phyloP scores from a whole-genome alignment of 176 grass and related monocot species.

The Eragrostis nindensis region DNA sequence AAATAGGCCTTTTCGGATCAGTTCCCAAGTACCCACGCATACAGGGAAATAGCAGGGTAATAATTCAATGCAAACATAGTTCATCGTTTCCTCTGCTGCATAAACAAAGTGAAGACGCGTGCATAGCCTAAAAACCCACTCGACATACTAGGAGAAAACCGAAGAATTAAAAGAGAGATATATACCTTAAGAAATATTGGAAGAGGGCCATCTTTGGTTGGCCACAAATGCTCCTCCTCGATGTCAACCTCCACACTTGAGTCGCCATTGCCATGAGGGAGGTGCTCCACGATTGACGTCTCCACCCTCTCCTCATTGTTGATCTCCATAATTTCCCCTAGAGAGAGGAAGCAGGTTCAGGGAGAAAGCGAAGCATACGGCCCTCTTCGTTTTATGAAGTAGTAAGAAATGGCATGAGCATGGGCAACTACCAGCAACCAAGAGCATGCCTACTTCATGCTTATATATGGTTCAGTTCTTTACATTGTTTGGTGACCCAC shows the following conservation, averaged over 20 bases:
- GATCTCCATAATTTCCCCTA: constrained; percentile 55
- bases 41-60: not conserved
- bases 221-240: constrained; percentile 43
- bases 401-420: constrained; percentile 18
- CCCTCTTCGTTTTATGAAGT: constrained; percentile 43
- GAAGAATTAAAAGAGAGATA: not conserved
- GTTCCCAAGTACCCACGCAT: not conserved
- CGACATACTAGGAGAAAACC: not conserved
- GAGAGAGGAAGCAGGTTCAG: constrained; percentile 25
- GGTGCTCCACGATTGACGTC: constrained; percentile 26
- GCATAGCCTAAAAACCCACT: not conserved
- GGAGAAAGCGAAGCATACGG: constrained; percentile 42
- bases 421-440: constrained; percentile 68
- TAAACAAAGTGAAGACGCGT: not conserved
- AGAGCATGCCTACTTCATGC: constrained; percentile 63
- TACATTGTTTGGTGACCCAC: constrained; percentile 69
- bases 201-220: constrained; percentile 67
- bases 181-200: constrained; percentile 94
- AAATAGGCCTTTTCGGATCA: not conserved
- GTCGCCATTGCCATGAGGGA: constrained; percentile 35
- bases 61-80: not conserved
- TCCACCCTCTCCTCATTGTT: constrained; percentile 50
- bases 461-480: constrained; percentile 11
- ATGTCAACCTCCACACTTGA: constrained; percentile 43
- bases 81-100: not conserved